Evolutionary conservation across 2,329 filamentous ascomycete species (phyloP), one percentile per base, ranked within the genome.

Genomic region (Hypoxylon sp.): DNA sequence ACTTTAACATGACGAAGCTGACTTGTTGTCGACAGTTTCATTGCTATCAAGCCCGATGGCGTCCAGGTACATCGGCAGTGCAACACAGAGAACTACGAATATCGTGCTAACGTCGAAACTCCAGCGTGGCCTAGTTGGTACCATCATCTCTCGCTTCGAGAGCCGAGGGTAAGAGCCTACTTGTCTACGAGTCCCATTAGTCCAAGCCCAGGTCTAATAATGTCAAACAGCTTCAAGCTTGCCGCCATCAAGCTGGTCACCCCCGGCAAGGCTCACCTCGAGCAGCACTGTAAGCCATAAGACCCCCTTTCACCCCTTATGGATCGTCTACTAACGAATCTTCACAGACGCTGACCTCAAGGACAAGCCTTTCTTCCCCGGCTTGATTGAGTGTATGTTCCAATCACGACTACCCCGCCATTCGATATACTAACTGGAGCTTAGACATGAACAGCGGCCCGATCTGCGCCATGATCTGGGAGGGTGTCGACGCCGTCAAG

Each of bases 41-140:
- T 98, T 87, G 95, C 95, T 78, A 92, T 99, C 88, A 99, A 99
- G 92, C 95, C 94, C 73, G 95, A 98, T 83, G 95, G 95, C 80
- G 95, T 98, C 83, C 95, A 97, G 89, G 92, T 96, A 88, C 81
- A 60, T 58, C 41, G 43, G 48, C 37, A 33, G 18, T 9, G 23
- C 40, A 23, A 18, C 7, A 10, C 48, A 35, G 24, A 31, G 52
- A 50, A 53, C 40, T 26, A 40, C 51, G 20, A 56, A 62, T 35
- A 59, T 43, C 18, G 69, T 72, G 55, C 65, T 69, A 72, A 67
- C 62, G 6, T 4, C 18, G 20, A 38, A 31, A 46, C 47, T 60
- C 23, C 76, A 97, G 93, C 94, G 95, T 83, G 95, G 95, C 83
- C 91, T 99, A 75, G 82, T 99, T 80, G 95, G 94, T 78, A 90